Conservation (phyloP, 331 rosid species). For the Prunus yedoensis region DNA sequence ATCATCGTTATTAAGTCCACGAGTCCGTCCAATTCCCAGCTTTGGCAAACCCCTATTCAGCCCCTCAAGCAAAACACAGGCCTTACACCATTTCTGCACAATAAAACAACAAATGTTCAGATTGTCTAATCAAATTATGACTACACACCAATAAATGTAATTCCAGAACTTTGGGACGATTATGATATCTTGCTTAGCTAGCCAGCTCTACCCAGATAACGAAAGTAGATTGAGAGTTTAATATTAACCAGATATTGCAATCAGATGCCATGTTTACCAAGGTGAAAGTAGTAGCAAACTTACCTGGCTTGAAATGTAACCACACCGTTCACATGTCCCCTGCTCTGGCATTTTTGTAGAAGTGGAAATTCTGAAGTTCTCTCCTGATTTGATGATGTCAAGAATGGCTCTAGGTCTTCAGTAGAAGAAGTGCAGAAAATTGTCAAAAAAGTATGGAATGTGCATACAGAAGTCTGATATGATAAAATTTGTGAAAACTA, state of each 20-base stretch:
- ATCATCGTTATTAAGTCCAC: conserved; percentile 32
- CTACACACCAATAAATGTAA: background rate
- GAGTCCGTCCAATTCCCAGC: conserved; percentile 80
- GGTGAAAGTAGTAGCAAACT: conserved; percentile 5
- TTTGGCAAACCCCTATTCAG: conserved; percentile 91
- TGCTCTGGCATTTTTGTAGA: conserved; percentile 93
- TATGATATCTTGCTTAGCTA: background rate
- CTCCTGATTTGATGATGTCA: conserved; percentile 92
- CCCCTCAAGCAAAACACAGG: conserved; percentile 93
- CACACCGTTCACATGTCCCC: conserved; percentile 89
- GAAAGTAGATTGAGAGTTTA: background rate
- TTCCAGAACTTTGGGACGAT: background rate
- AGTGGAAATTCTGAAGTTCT: conserved; percentile 86
- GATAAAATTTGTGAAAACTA: background rate
- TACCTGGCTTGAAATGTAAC: conserved; percentile 99
- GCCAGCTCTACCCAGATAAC: background rate
- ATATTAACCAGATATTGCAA: background rate
- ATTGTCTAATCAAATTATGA: background rate
- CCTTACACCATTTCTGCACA: conserved; percentile 93
- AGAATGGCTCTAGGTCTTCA: conserved; percentile 85
- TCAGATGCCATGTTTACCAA: background rate
- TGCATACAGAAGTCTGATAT: background rate
- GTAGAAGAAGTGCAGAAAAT: conserved; percentile 8
- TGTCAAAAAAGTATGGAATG: background rate
- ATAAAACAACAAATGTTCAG: conserved; percentile 2